Percentiles rank a stretch among this genome's conserved stretches.
Conservation (phyloP, 1,139 yeast species). For the Kazachstania sp. region DNA sequence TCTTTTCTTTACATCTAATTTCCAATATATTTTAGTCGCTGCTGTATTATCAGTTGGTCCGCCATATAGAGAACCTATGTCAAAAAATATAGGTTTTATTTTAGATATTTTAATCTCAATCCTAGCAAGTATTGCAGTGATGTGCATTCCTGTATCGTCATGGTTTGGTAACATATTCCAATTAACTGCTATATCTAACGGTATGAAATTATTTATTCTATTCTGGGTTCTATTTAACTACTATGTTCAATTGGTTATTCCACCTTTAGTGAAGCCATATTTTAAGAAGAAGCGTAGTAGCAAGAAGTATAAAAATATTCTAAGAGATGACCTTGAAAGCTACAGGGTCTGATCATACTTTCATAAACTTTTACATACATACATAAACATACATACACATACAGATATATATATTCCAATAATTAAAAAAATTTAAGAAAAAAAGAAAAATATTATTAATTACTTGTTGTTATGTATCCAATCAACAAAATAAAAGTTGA, state of each 20-base stretch:
- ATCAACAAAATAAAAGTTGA: too few species aligned
- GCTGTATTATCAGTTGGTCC: slow-evolving; percentile 81
- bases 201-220: slow-evolving; percentile 46
- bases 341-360: background rate
- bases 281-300: slow-evolving; percentile 33
- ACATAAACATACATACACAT: too few species aligned
- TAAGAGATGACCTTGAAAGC: slow-evolving; percentile 7
- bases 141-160: slow-evolving; percentile 43
- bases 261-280: slow-evolving; percentile 26
- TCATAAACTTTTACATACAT: background rate
- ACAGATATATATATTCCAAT: background rate
- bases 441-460: background rate
- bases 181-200: slow-evolving; percentile 49
- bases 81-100: slow-evolving; percentile 63
- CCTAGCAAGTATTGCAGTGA: slow-evolving; percentile 41
- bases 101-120: slow-evolving; percentile 47
- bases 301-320: slow-evolving; percentile 33
- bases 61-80: slow-evolving; percentile 81
- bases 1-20: slow-evolving; percentile 69
- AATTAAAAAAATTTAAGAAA: too few species aligned
- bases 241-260: slow-evolving; percentile 31
- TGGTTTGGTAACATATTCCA: slow-evolving; percentile 64
- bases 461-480: too few species aligned
- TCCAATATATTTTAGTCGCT: slow-evolving; percentile 83
- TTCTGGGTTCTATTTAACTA: slow-evolving; percentile 45